phyloP scores from a whole-genome alignment of 805 yeast species.

The Metschnikowia cerradonensis region DNA sequence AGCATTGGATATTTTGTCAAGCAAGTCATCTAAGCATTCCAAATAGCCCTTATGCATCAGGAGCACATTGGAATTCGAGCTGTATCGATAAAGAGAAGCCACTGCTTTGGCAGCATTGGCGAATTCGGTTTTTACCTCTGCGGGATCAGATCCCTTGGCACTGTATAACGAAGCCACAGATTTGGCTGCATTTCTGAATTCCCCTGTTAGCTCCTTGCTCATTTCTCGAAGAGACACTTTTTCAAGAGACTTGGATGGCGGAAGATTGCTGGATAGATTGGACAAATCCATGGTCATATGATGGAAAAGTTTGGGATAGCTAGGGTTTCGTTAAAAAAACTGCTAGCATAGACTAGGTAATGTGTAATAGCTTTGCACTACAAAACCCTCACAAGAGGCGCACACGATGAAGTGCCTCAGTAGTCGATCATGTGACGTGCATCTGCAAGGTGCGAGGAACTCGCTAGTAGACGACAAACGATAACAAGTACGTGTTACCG shows the following conservation, averaged over 20 bases:
- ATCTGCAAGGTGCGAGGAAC: not conserved
- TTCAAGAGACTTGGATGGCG: constrained; percentile 47
- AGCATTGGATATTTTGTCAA: constrained; percentile 35
- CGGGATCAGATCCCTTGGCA: constrained; percentile 8
- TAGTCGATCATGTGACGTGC: constrained; percentile 1
- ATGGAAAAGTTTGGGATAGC: not conserved
- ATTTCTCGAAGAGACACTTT: constrained; percentile 46
- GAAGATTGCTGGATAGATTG: constrained; percentile 52
- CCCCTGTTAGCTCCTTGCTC: constrained; percentile 52
- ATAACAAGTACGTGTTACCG: constrained; percentile 1
- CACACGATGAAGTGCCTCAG: not conserved
- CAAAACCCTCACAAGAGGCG: not conserved
- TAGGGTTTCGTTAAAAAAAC: not conserved
- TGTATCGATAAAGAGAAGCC: constrained; percentile 53
- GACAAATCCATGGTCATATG: constrained; percentile 52
- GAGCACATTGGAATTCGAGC: constrained; percentile 49
- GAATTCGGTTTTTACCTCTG: constrained; percentile 24
- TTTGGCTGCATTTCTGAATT: constrained; percentile 68
- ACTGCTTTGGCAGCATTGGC: constrained; percentile 42
- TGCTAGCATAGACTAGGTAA: not conserved
- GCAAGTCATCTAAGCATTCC: constrained; percentile 56
- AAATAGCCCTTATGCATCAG: constrained; percentile 55
- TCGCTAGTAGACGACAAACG: constrained; percentile 1
- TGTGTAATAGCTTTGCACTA: not conserved
- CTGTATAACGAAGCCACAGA: constrained; percentile 55